Evolutionary conservation across 352 stramenopile species (phyloP), one percentile per base, ranked within the genome.

Genomic region (Phytophthora uliginosa): DNA sequence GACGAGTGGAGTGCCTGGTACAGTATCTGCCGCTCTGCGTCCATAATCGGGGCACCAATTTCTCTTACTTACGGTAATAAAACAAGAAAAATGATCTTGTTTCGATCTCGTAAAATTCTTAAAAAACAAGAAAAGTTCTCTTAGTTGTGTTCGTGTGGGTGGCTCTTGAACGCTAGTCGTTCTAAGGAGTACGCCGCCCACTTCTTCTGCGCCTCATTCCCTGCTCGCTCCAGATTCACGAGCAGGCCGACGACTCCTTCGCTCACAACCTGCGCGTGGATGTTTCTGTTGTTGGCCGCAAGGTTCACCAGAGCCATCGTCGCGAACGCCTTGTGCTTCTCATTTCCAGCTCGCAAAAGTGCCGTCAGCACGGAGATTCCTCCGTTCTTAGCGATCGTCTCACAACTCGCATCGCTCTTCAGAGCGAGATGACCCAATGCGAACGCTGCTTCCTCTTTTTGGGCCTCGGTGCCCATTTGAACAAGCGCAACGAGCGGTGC

Each of bases 171-270:
- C 24, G 55, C 55, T 7, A 61, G 34, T 18, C 55, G n/a, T 15
- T 20, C 55, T 33, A 61, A 22, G 2, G 45, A 78, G 53, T 50
- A 71, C 55, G 15, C 47, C 38, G 26, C 67, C 56, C 52, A 78
- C 28, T 28, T 57, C 42, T 20, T 54, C 28, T 57, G 40, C 26
- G 45, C 17, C 18, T 42, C 36, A 7, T 20, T 36, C 7, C 55
- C 55, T 15, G 33, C 22, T 48, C 55, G 34, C n/a, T 61, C 34
- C 15, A 61, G 15, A 10, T 61, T 20, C 28, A 61, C 55, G 15
- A 61, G 20, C 15, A 61, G 55, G 0, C 55, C 55, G 9, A 50
- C 22, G 6, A 61, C 22, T 7, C 55, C 55, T 8, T 61, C 55
- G 8, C 22, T 34, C 17, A 61, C 20, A 10, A 61, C 55, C 18